Percentiles rank a stretch among this genome's conserved stretches.
These are phyloP conservation scores for Pinus taeda DNA, from an alignment of 75 land plant species.

Conservation along the genomic window DNA sequence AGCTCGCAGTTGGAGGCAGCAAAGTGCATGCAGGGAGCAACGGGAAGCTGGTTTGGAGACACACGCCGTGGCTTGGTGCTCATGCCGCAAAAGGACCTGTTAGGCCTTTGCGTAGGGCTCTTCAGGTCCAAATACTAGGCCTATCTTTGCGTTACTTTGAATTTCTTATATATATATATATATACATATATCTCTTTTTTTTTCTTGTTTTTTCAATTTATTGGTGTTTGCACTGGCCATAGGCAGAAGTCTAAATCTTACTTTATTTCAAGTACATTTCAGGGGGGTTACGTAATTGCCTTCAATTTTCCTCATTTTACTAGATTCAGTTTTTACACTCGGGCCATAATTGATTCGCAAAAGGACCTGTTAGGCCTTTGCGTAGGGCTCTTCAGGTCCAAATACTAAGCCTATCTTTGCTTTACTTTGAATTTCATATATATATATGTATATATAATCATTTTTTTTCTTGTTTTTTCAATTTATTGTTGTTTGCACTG, in stretches of 20 bases:
- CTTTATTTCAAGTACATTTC: no score
- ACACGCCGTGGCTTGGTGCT: conserved; percentile 30
- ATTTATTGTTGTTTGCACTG: background rate
- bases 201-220: no score
- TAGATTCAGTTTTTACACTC: no score
- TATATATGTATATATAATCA: background rate
- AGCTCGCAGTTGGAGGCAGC: conserved; percentile 29
- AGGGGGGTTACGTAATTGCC: no score
- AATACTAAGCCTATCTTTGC: background rate
- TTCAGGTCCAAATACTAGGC: conserved; percentile 20
- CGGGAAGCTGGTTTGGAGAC: conserved; percentile 35
- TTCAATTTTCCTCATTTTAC: no score
- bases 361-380: conserved; percentile 32
- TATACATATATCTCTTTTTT: no score
- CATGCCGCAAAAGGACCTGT: conserved; percentile 32
- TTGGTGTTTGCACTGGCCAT: background rate
- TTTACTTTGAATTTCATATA: background rate
- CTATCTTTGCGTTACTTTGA: background rate
- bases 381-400: conserved; percentile 31
- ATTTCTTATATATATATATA: background rate
- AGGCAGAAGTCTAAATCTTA: background rate
- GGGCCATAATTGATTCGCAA: background rate
- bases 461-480: no score
- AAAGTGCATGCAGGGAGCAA: conserved; percentile 34
- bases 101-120: conserved; percentile 27